A percentile compares a stretch with the other conserved stretches of the same genome.
These are phyloP conservation scores for Fomitopsis palustris DNA, from an alignment of 1,284 basidiomycete genomes.

Conservation along the genomic window DNA sequence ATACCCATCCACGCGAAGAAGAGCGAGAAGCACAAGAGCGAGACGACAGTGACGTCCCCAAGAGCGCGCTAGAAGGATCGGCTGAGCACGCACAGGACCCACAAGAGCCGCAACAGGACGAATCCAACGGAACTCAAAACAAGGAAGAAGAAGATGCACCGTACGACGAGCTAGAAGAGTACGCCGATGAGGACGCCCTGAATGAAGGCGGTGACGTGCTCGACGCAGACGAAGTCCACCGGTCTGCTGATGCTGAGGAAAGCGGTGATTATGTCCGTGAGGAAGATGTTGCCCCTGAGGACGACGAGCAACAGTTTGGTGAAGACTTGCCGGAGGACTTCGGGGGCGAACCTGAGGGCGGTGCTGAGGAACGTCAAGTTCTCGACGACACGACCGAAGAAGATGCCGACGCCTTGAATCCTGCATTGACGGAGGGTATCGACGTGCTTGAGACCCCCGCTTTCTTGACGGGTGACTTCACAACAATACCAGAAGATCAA, in stretches of 20 bases:
- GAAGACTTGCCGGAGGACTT: constrained; percentile 24
- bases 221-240: constrained; percentile 32
- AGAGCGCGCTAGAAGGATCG: neutral
- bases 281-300: constrained; percentile 19
- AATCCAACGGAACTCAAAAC: neutral
- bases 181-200: constrained; percentile 3
- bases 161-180: constrained; percentile 8
- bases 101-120: neutral
- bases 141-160: constrained; percentile 3
- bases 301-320: constrained; percentile 28
- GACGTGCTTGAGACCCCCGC: neutral
- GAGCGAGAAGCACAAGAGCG: neutral
- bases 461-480: neutral
- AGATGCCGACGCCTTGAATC: neutral
- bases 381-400: neutral
- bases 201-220: constrained; percentile 11
- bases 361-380: constrained; percentile 1
- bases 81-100: neutral
- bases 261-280: constrained; percentile 24
- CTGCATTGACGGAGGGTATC: neutral
- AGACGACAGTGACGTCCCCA: neutral
- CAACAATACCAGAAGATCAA: neutral
- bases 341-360: constrained; percentile 10
- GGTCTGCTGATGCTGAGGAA: constrained; percentile 15
- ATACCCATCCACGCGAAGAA: neutral